Base-by-base conservation (phyloP, 441 rosid genomes). In the Theobroma grandiflorum region DNA sequence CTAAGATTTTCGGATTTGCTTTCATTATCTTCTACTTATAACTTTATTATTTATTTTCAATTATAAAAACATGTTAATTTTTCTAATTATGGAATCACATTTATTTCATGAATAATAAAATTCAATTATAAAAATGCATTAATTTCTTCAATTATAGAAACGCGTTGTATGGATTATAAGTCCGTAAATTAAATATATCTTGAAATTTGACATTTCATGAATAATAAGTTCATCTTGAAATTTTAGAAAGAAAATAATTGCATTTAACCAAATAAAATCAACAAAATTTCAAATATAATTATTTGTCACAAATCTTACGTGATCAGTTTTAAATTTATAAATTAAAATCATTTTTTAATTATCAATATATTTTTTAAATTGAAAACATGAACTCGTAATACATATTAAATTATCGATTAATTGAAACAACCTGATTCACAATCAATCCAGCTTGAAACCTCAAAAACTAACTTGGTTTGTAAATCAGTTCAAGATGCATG, bases 21-120 rank as follows among this genome's bases (percentile, higher is more conserved):
- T 62, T 62, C 70, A 31, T 18, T 57, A 43, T 59, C 67, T 74
- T 58, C 53, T 55, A 38, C 10, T 20, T 57, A 57, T 73, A 16
- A 52, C 20, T 33, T 61, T n/a, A 8, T 22, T 20, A 57, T 40
- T 58, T 58, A 58, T 59, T 57, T 40, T 33, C 33, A n/a, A 72
- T 72, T 58, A 8, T 22, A 8, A 26, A 26, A 26, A 26, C 31
- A 26, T 1, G 31, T 26, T 26, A 26, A 26, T 59, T 57, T 40
- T 33, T 73, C 31, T 33, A n/a, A 72, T 72, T 58, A 20, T 22
- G 26, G 1, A 26, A 26, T 26, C n/a, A n/a, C n/a, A n/a, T 26
- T 0, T 26, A 26, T 26, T 26, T 26, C 31, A 26, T 26, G 31
- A 26, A 26, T 26, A 26, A 26, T 26, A 26, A 26, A 1, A 26